These are phyloP conservation scores for Pichia sp. DNA, from an alignment of 1,139 yeast species.

Conservation along the genomic window DNA sequence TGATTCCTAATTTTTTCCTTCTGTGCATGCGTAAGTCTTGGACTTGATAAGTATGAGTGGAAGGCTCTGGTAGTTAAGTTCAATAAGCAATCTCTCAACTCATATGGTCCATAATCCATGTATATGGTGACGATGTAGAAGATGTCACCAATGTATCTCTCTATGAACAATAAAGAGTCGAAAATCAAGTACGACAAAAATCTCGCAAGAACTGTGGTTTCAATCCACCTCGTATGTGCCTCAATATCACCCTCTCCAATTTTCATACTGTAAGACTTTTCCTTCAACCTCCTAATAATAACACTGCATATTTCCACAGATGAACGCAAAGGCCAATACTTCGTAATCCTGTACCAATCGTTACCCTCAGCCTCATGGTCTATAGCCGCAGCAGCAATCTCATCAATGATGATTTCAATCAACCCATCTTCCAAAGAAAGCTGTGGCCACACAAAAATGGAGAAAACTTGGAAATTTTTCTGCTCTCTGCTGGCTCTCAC, in stretches of 20 bases:
- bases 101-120: constrained; percentile 67
- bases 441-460: constrained; percentile 65
- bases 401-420: constrained; percentile 56
- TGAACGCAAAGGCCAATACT: constrained; percentile 58
- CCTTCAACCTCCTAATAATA: constrained; percentile 37
- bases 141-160: constrained; percentile 65
- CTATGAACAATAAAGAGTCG: constrained; percentile 60
- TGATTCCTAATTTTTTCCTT: constrained; percentile 42
- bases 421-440: constrained; percentile 57
- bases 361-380: constrained; percentile 70
- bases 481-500: constrained; percentile 49
- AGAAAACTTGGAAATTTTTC: constrained; percentile 38
- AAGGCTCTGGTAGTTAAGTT: constrained; percentile 61
- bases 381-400: constrained; percentile 64
- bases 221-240: constrained; percentile 56
- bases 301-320: constrained; percentile 69
- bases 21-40: constrained; percentile 40
- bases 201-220: constrained; percentile 61
- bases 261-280: constrained; percentile 21
- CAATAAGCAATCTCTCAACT: constrained; percentile 60
- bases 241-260: constrained; percentile 23
- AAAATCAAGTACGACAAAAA: constrained; percentile 64
- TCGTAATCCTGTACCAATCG: constrained; percentile 56
- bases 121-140: constrained; percentile 63
- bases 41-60: constrained; percentile 63